Conservation (phyloP, 1,284 basidiomycete genomes). For the Neolentinus lepideus region DNA sequence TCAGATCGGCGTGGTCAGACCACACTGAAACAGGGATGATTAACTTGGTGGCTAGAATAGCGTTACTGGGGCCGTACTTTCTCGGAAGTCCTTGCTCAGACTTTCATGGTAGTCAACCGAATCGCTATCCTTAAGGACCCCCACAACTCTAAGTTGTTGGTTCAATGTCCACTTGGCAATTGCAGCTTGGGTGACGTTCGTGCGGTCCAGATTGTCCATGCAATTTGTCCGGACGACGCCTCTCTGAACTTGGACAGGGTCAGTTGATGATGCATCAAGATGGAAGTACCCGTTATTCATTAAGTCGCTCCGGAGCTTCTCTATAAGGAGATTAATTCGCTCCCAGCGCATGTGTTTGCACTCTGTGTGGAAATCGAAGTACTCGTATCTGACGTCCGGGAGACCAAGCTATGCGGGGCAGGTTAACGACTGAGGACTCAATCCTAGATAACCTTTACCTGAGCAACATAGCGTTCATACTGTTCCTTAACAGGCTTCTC, state of each 20-base stretch:
- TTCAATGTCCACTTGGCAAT: slow-evolving; percentile 82
- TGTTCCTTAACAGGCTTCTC: slow-evolving; percentile 96
- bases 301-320: slow-evolving; percentile 71
- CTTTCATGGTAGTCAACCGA: slow-evolving; percentile 72
- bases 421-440: neutral
- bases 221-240: slow-evolving; percentile 82
- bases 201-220: slow-evolving; percentile 96
- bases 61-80: slow-evolving; percentile 49
- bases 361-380: slow-evolving; percentile 98
- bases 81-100: slow-evolving; percentile 81
- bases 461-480: slow-evolving; percentile 75
- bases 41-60: slow-evolving; percentile 1
- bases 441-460: slow-evolving; percentile 30
- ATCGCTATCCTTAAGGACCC: slow-evolving; percentile 65
- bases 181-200: slow-evolving; percentile 92
- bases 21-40: slow-evolving; percentile 62
- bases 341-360: slow-evolving; percentile 97
- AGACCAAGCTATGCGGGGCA: slow-evolving; percentile 19
- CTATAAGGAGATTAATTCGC: slow-evolving; percentile 80
- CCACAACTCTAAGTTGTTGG: slow-evolving; percentile 68
- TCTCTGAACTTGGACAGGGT: slow-evolving; percentile 47
- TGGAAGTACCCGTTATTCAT: slow-evolving; percentile 76
- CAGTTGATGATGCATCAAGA: slow-evolving; percentile 34
- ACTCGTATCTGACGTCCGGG: slow-evolving; percentile 78
- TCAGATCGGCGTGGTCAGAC: slow-evolving; percentile 94